Base-by-base conservation (phyloP, 495 filamentous ascomycete species). In the Xylaria intraflava region DNA sequence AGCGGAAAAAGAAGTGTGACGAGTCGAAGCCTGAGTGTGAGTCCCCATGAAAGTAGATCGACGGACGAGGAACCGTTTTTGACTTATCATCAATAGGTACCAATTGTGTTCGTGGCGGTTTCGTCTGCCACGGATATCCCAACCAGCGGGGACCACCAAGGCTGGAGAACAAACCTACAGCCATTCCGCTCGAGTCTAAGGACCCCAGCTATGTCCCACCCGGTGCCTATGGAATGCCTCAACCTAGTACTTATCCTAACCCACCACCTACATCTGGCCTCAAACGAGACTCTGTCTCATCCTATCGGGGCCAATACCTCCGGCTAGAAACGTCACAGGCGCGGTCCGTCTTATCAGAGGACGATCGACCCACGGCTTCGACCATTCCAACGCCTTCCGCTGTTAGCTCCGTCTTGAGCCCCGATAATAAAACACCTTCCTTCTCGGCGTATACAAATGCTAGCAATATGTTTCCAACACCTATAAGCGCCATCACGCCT, bases 1-100 rank as follows among this genome's bases (percentile, higher is more conserved):
- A 84, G 60, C 81, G 93, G 42, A 98, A 98, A 80, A 98, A 98
- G 81, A 98, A 98, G 70, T 98, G 93, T 65, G 93, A 98, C 63
- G 93, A 98, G 72, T 79, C 79, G 56, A 92, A 96, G 69, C 93
- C 93, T 39, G 86, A 90, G 75, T 98, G 93, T 95, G 64, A 67
- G 82, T 73, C 30, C 17, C 29, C 30, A 24, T 38, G 33, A 27
- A 16, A 41, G 27, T 36, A 17, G 9, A 43, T 17, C 24, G 19
- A 11, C 19, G 11, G 24, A 24, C 36, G 40, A 22, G 6, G 14
- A 16, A 20, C 3, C 36, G 35, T 22, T 11, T 38, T 59, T 47
- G 62, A 45, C 56, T 63, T 17, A 63, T 48, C 17, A 45, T 36
- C 38, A 55, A 19, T 62, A 96, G 90, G 90, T 73, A 88, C 85